Percentiles rank a stretch among this genome's conserved stretches.
Conservation (phyloP, 208 protist species). For the Leptomonas pyrrhocoris region DNA sequence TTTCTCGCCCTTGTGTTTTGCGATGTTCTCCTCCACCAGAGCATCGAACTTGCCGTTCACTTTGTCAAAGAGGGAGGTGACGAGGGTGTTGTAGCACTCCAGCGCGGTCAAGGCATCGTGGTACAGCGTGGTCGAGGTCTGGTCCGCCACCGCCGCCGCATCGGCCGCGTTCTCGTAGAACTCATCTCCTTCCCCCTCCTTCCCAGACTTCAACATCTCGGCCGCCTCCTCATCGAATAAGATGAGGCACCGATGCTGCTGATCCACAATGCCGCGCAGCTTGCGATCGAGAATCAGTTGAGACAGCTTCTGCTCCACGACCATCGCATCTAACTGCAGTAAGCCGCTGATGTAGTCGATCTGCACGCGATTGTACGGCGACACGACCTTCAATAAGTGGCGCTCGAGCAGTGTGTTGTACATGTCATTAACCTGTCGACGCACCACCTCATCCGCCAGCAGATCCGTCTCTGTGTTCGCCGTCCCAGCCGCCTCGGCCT, state of each 20-base stretch:
- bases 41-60: conserved; percentile 83
- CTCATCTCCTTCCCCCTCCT: conserved; percentile 16
- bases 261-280: conserved; percentile 93
- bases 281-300: conserved; percentile 99
- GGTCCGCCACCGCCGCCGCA: conserved; percentile 20
- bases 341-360: conserved; percentile 94
- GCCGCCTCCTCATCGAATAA: conserved; percentile 85
- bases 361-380: conserved; percentile 97
- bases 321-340: conserved; percentile 82
- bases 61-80: conserved; percentile 91
- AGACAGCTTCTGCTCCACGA: conserved; percentile 91
- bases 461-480: conserved; percentile 45
- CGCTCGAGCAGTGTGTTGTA: conserved; percentile 96
- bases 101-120: conserved; percentile 72
- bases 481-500: conserved; percentile 17
- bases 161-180: conserved; percentile 58
- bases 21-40: conserved; percentile 79
- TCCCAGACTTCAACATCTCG: conserved; percentile 28
- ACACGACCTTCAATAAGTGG: conserved; percentile 96
- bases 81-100: conserved; percentile 78
- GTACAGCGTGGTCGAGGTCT: conserved; percentile 64
- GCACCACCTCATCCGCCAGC: conserved; percentile 89
- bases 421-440: conserved; percentile 93
- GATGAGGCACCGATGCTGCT: conserved; percentile 92
- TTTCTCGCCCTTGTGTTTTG: conserved; percentile 49